Conservation (phyloP, 106 monocot species). For the Platanthera zijinensis region DNA sequence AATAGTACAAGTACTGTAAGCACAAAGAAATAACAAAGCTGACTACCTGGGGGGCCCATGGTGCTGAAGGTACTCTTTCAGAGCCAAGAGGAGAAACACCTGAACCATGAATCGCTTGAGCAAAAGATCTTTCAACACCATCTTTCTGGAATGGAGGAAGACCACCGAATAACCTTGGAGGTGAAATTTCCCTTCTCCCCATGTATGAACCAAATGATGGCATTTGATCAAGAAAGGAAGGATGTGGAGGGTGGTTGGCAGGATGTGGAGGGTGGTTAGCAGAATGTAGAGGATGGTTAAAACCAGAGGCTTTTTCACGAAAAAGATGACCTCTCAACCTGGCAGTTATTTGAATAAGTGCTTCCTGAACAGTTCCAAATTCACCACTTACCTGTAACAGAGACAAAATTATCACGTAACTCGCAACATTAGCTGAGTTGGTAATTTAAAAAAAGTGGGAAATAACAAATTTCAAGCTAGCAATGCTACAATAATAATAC, state of each 20-base stretch:
- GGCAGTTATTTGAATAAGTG: constrained; percentile 75
- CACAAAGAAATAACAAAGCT: not conserved
- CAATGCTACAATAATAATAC: not conserved
- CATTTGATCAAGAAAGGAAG: constrained; percentile 42
- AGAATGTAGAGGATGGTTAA: constrained; percentile 14
- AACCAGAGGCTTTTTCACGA: constrained; percentile 46
- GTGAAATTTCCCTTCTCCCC: constrained; percentile 59
- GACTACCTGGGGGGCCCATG: constrained; percentile 64
- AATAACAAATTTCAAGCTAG: not conserved
- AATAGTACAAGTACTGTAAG: not conserved
- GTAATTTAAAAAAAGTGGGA: not conserved
- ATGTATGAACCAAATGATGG: constrained; percentile 52
- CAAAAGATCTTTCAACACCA: constrained; percentile 39
- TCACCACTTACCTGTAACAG: constrained; percentile 57
- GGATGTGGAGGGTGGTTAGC: constrained; percentile 12
- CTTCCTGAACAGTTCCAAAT: constrained; percentile 58
- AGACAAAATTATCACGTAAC: constrained; percentile 4
- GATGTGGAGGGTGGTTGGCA: constrained; percentile 27
- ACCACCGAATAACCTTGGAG: constrained; percentile 36
- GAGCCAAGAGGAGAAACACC: constrained; percentile 27
- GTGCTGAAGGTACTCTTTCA: constrained; percentile 40
- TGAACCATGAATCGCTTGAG: constrained; percentile 22
- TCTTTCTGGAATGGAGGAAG: constrained; percentile 53
- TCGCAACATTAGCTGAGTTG: not conserved
- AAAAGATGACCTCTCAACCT: constrained; percentile 73